Evolutionary conservation across 1,284 basidiomycete species (phyloP), one percentile per base, ranked within the genome.

Genomic region (Neonothopanus nambi): DNA sequence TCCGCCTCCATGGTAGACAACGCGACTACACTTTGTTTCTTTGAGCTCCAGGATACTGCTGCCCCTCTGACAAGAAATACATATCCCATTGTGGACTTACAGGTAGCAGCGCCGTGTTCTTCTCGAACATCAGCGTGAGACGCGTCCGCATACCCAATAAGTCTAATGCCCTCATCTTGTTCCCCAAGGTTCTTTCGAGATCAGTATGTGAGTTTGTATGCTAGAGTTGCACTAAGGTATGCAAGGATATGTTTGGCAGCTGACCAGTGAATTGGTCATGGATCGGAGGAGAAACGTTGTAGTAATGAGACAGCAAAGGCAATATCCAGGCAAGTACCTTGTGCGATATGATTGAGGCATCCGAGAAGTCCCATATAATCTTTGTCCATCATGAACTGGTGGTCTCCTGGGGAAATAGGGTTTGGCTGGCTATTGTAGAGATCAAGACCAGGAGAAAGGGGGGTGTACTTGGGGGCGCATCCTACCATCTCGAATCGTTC

Each of bases 111-210:
- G n/a, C n/a, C n/a, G n/a, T n/a, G n/a, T n/a, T n/a, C n/a, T n/a
- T n/a, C n/a, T n/a, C n/a, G n/a, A n/a, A 73, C 60, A 48, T 77
- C 74, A 0, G 64, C 63, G 53, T 66, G 77, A 5, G 40, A 42
- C 6, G 40, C 40, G 26, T 42, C 40, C 5, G 11, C 5, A 42
- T 42, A 42, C 4, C 40, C 40, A 5, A 42, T 5, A 12, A 24
- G 40, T 15, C 8, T 42, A 9, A 42, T 13, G 20, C 1, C 67
- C 67, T 11, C 40, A 61, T 55, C 1, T 60, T 59, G n/a, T 61
- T 57, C 11, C 71, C n/a, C 5, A 44, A n/a, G n/a, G n/a, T 40
- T 48, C 20, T 13, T 24, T 42, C 12, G 54, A 7, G 28, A 48
- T 24, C 20, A 17, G 36, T 69, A 71, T 1, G 60, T 65, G 12